Evolutionary conservation across 1,139 yeast genomes (phyloP).

Genomic region (Geotrichum australiense): DNA sequence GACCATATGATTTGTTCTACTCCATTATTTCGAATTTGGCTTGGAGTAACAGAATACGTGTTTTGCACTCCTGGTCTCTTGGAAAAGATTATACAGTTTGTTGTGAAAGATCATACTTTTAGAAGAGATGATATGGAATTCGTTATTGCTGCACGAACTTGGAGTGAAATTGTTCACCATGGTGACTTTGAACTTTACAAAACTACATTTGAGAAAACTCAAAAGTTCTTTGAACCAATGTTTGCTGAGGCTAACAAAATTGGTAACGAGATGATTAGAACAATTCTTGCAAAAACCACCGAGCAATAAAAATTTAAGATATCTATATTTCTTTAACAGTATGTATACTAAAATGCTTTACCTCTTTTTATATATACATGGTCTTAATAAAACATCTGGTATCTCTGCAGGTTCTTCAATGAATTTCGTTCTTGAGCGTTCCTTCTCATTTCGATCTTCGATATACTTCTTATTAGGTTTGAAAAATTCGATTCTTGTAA

Average conservation of each 20-base stretch:
- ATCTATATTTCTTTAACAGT: no score
- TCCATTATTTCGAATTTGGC: slow-evolving; percentile 81
- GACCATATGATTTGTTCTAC: slow-evolving; percentile 97
- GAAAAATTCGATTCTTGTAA: slow-evolving; percentile 87
- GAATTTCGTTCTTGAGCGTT: slow-evolving; percentile 47
- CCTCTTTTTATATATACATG: slow-evolving; percentile 91
- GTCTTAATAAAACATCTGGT: slow-evolving; percentile 68
- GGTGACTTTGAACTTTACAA: slow-evolving; percentile 72
- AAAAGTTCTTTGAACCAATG: slow-evolving; percentile 75
- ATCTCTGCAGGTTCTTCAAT: slow-evolving; percentile 60
- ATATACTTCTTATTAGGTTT: slow-evolving; percentile 64
- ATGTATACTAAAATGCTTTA: no score
- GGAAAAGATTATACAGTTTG: slow-evolving; percentile 62
- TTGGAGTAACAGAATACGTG: slow-evolving; percentile 89
- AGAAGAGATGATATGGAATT: slow-evolving; percentile 77
- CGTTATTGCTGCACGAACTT: slow-evolving; percentile 39
- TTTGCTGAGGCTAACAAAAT: slow-evolving; percentile 79
- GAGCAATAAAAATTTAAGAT: background rate
- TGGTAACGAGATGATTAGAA: slow-evolving; percentile 94
- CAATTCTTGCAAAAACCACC: slow-evolving; percentile 44
- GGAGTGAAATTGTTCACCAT: slow-evolving; percentile 77
- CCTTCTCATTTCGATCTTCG: slow-evolving; percentile 55
- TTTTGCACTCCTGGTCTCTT: slow-evolving; percentile 77
- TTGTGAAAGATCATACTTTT: slow-evolving; percentile 59
- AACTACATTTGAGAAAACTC: slow-evolving; percentile 68